Conservation (phyloP, 768 basidiomycete genomes). For the Kwoniella dejecticola region DNA sequence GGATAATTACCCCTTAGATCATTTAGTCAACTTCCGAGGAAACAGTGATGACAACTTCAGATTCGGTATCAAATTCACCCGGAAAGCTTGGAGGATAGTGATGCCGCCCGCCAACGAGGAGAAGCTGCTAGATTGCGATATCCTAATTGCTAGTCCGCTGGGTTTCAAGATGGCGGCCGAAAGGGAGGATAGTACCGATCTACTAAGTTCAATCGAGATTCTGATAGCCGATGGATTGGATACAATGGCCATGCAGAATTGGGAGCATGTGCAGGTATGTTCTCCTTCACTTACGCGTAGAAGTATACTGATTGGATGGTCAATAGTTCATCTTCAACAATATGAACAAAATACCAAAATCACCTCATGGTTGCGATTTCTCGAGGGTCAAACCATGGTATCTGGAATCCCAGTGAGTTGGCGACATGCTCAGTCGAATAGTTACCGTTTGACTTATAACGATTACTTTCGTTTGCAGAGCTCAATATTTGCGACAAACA, state of each 20-base stretch:
- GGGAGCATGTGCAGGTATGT: constrained; percentile 91
- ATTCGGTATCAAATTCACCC: constrained; percentile 86
- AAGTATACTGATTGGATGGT: not conserved
- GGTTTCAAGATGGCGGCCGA: constrained; percentile 89
- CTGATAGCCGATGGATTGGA: constrained; percentile 90
- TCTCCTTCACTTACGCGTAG: not conserved
- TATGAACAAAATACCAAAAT: constrained; percentile 85
- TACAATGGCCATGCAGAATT: constrained; percentile 95
- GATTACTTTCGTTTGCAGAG: constrained; percentile 58
- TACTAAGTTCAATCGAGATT: constrained; percentile 89
- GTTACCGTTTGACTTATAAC: not conserved
- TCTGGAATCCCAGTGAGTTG: constrained; percentile 84
- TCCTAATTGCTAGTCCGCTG: constrained; percentile 90
- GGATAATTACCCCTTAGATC: constrained; percentile 78
- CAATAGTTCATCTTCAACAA: constrained; percentile 77
- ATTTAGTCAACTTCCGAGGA: constrained; percentile 91
- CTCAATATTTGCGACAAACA: constrained; percentile 83
- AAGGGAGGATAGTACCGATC: constrained; percentile 90
- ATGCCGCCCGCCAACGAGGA: constrained; percentile 53
- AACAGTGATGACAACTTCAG: constrained; percentile 95
- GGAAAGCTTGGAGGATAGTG: constrained; percentile 69
- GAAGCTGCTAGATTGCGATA: constrained; percentile 85
- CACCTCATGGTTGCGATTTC: constrained; percentile 91
- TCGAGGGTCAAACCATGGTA: constrained; percentile 98
- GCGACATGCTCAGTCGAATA: not conserved